Base-by-base conservation (phyloP, 768 basidiomycete genomes). In the Termitomyces heimii region DNA sequence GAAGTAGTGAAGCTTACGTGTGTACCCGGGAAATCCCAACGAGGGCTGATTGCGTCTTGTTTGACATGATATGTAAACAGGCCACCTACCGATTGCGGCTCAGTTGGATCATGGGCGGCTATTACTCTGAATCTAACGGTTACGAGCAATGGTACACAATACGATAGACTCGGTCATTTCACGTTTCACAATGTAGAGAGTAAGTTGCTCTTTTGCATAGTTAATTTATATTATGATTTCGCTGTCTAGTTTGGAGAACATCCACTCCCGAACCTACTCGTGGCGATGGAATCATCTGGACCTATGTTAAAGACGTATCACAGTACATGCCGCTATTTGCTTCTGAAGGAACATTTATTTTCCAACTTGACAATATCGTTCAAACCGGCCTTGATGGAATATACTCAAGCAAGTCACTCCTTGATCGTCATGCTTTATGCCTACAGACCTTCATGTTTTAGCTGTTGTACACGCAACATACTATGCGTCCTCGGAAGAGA, bases 111-210 rank as follows among this genome's bases (percentile, higher is more conserved):
- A 5, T 92, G 89, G 89, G 81, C 86, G 7, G 88, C 82, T 0
- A 77, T 92, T 32, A 86, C 82, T 9, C 73, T 91, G 35, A 90
- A 90, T 66, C 84, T 89, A 62, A 90, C 89, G 0, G 86, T 86
- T 20, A 86, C 87, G 3, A 84, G 82, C 55, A 91, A 89, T 54
- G 89, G 89, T 45, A 87, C 85, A 7, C 88, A 89, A 66, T 89
- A 81, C 57, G 88, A 89, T 65, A 80, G 88, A 14, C 74, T 89
- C 6, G 86, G 81, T 2, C 79, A 84, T 16, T 87, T 92, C 62
- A 87, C 86, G 5, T 85, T 90, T 66, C 83, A 88, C 32, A 84
- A 89, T 63, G 86, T 88, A 7, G 89, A 91, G 68, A 88, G 86
- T 88, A 63, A 59, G 82, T 66, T 32, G 3, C 24, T 28, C 18